These are phyloP conservation scores for Irpex lacteus DNA, from an alignment of 1,284 basidiomycete species.

Conservation along the genomic window DNA sequence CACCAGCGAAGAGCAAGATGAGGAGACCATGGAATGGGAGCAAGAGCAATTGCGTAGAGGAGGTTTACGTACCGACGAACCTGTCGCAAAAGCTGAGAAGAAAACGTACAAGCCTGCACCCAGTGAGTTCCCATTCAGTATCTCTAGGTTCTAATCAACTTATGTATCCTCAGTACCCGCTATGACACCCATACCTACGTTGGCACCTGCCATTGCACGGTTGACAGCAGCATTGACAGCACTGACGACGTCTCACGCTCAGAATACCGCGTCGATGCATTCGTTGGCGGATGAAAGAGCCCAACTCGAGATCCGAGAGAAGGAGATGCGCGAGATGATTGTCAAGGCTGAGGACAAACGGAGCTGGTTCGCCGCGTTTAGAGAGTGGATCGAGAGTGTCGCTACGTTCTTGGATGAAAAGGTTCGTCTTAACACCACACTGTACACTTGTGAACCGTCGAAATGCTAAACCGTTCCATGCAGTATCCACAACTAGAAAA, in stretches of 20 bases:
- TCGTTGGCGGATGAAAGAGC: slow-evolving; percentile 67
- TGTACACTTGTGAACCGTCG: not conserved
- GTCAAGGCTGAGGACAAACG: slow-evolving; percentile 78
- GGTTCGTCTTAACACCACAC: slow-evolving; percentile 38
- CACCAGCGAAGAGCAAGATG: slow-evolving; percentile 85
- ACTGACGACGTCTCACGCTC: slow-evolving; percentile 68
- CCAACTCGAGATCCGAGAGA: slow-evolving; percentile 73
- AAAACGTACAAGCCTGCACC: slow-evolving; percentile 70
- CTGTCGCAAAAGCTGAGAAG: slow-evolving; percentile 36
- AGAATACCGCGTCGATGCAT: slow-evolving; percentile 59
- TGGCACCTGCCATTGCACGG: slow-evolving; percentile 55
- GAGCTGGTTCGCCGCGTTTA: slow-evolving; percentile 85
- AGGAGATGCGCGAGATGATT: slow-evolving; percentile 79
- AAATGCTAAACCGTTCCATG: slow-evolving; percentile 7
- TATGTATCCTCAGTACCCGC: slow-evolving; percentile 50
- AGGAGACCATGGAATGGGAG: slow-evolving; percentile 91
- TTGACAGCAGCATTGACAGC: slow-evolving; percentile 63
- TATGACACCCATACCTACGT: slow-evolving; percentile 54
- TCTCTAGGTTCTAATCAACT: not conserved
- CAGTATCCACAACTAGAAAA: slow-evolving; percentile 83
- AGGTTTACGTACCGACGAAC: slow-evolving; percentile 43
- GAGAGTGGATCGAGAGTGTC: slow-evolving; percentile 84
- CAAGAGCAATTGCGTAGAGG: slow-evolving; percentile 81
- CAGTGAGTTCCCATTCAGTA: slow-evolving; percentile 48
- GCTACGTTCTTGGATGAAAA: slow-evolving; percentile 92